Evolutionary conservation across 352 stramenopile species (phyloP).

Genomic region (Elongisporangium senticosum): DNA sequence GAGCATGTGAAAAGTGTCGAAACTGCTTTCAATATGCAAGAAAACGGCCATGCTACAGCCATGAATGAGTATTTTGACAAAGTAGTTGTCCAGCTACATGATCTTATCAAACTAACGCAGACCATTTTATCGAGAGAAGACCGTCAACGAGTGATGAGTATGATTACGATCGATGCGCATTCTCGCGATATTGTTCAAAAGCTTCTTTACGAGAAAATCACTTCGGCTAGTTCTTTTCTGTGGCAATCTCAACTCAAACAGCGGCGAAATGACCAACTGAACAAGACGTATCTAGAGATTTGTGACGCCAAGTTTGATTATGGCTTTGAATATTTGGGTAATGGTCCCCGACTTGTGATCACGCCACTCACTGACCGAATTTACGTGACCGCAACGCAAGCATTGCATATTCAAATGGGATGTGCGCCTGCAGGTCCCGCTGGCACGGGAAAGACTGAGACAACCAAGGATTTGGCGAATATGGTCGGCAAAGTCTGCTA

Average conservation of each 20-base stretch:
- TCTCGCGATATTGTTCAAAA: constrained; percentile 90
- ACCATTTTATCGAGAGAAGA: constrained; percentile 79
- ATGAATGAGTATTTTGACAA: constrained; percentile 84
- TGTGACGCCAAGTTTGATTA: constrained; percentile 92
- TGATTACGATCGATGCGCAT: constrained; percentile 95
- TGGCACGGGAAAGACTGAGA: constrained; percentile 94
- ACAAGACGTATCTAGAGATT: constrained; percentile 79
- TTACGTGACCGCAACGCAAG: constrained; percentile 93
- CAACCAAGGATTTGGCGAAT: constrained; percentile 92
- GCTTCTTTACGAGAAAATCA: constrained; percentile 85
- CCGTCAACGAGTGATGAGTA: constrained; percentile 90
- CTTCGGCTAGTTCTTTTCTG: constrained; percentile 68
- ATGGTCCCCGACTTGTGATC: constrained; percentile 90
- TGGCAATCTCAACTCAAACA: constrained; percentile 94
- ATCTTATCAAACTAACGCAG: constrained; percentile 91
- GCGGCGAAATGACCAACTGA: constrained; percentile 31
- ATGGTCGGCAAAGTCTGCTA: constrained; percentile 93
- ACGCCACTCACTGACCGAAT: constrained; percentile 94
- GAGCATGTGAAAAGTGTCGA: constrained; percentile 89
- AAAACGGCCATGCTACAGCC: constrained; percentile 67
- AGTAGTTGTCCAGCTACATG: constrained; percentile 86
- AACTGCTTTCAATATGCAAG: constrained; percentile 54
- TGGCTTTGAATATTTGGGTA: constrained; percentile 94
- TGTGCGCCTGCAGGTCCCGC: constrained; percentile 88
- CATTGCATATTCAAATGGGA: constrained; percentile 94